Evolutionary conservation across 208 protist genomes (phyloP), one percentile per base, ranked within the genome.

Genomic region (Wallacemonas sp.): DNA sequence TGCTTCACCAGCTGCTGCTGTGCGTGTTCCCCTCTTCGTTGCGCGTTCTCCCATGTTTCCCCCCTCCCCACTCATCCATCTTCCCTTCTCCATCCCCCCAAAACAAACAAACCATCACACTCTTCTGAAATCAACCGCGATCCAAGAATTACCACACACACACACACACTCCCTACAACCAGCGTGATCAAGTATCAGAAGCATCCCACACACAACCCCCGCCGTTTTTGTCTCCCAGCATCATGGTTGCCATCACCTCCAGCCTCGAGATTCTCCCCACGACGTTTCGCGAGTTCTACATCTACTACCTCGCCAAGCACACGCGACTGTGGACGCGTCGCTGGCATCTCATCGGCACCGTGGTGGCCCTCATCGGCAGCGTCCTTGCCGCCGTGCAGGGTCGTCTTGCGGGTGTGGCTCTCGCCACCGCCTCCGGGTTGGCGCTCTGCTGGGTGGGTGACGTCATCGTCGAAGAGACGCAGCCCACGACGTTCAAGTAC

Each of bases 361-460:
- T 68, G 36, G 63, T 81, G 26, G 71, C 60, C 19, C 67, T 77
- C 2, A 24, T 72, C 36, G 79, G 79, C 32, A 44, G 43, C 8
- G 63, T 63, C 1, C 55, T 49, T 11, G 70, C 65, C 34, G 56
- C 43, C n/a, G 41, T 52, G 11, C 70, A 61, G 27, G 26, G 49
- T 14, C 48, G 69, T 52, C 19, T 56, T 1, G 57, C 79, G 41
- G 64, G 47, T 4, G 68, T 65, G 2, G 43, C 43, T 1, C 55
- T 54, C 24, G 66, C 74, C n/a, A 61, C 47, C 0, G 55, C 56
- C 30, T 60, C 62, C 0, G 84, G 84, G 1, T 41, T 74, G 16
- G 75, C 68, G 24, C 30, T 85, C 21, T 67, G 70, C 39, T 87
- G 74, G 81, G 72, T 57, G 2, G 81, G 81, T 4, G 84, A 90